A percentile compares a stretch with the other conserved stretches of the same genome.
Conservation (phyloP, 345 rosid genomes). For the Gynandropsis gynandra region DNA sequence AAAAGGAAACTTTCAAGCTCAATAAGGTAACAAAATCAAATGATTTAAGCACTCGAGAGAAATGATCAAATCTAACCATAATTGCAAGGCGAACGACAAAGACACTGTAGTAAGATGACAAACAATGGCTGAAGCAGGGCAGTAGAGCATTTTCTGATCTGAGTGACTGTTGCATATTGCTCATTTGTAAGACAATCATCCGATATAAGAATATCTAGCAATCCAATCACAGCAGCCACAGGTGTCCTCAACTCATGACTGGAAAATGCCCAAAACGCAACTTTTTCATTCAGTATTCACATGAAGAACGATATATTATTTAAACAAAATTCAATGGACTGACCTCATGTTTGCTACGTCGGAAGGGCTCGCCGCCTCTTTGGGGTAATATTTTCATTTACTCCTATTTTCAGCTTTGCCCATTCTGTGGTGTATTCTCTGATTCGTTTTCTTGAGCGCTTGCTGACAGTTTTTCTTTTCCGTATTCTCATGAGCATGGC, state of each 20-base stretch:
- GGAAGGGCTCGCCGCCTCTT: slow-evolving; percentile 80
- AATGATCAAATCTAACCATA: slow-evolving; percentile 46
- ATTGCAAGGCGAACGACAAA: slow-evolving; percentile 94
- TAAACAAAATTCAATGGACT: slow-evolving; percentile 28
- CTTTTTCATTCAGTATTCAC: slow-evolving; percentile 16
- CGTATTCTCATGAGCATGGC: slow-evolving; percentile 52
- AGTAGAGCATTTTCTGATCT: slow-evolving; percentile 88
- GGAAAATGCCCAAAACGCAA: slow-evolving; percentile 24
- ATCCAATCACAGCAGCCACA: slow-evolving; percentile 98
- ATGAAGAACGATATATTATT: slow-evolving; percentile 45
- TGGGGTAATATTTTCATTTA: slow-evolving; percentile 49
- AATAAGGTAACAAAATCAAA: neutral
- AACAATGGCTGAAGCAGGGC: slow-evolving; percentile 88
- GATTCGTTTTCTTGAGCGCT: slow-evolving; percentile 3
- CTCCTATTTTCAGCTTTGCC: neutral
- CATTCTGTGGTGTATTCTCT: neutral
- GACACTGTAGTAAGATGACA: slow-evolving; percentile 93
- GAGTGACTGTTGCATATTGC: slow-evolving; percentile 85
- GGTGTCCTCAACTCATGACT: slow-evolving; percentile 98
- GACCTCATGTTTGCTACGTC: slow-evolving; percentile 98
- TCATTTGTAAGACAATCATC: slow-evolving; percentile 86
- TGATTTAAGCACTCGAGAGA: too few species aligned
- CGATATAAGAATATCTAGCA: slow-evolving; percentile 84
- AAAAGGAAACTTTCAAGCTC: neutral
- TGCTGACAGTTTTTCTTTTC: slow-evolving; percentile 14